A percentile compares a stretch with the other conserved stretches of the same genome.
Conservation (phyloP, 2,329 filamentous ascomycete genomes). For the Aspergillus phoenicis region DNA sequence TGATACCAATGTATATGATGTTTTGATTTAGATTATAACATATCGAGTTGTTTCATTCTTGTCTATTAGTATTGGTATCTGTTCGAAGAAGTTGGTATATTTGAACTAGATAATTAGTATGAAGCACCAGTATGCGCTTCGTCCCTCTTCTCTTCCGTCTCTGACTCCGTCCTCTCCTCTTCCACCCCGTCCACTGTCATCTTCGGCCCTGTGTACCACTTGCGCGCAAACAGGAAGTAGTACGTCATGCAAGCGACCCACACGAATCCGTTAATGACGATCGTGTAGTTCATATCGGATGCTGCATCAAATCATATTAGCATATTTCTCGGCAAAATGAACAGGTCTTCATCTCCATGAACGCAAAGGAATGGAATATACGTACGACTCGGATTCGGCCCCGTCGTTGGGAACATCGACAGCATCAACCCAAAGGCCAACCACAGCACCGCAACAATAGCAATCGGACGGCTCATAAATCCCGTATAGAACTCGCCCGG, state of each 20-base stretch:
- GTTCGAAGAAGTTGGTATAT: no score
- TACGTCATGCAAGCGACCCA: conserved; percentile 61
- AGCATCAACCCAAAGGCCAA: conserved; percentile 59
- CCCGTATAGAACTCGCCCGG: conserved; percentile 65
- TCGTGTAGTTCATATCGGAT: conserved; percentile 63
- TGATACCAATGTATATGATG: neutral
- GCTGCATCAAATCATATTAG: conserved; percentile 28
- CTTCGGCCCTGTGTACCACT: conserved; percentile 64
- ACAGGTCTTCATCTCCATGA: conserved; percentile 1
- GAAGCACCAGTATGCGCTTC: neutral
- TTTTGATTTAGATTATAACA: neutral
- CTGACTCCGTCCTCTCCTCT: neutral
- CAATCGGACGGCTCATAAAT: conserved; percentile 54
- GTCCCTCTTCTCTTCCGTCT: neutral
- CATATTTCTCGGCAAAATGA: neutral
- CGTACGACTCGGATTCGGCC: conserved; percentile 55
- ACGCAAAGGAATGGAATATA: conserved; percentile 6
- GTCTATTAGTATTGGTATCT: no score
- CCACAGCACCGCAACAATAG: conserved; percentile 57
- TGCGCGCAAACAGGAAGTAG: conserved; percentile 59
- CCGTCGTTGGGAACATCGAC: conserved; percentile 61
- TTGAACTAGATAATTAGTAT: no score
- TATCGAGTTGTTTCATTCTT: no score
- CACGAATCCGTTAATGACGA: conserved; percentile 62
- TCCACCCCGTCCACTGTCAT: conserved; percentile 52